Base-by-base conservation (phyloP, 495 filamentous ascomycete species). In the Penicillium verhagenii region DNA sequence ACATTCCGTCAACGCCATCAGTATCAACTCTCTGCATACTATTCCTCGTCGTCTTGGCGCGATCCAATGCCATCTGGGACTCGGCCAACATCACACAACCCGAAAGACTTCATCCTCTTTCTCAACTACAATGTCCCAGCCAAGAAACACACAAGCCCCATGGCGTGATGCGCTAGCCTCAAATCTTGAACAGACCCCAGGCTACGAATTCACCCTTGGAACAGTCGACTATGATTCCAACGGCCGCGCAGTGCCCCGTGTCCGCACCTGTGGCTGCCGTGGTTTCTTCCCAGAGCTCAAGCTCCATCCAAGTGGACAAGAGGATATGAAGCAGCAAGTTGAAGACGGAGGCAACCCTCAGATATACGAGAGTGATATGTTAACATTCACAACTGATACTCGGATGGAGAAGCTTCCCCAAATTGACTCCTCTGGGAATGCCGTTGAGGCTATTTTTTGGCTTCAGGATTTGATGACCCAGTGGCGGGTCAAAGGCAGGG, bases 361-460 rank as follows among this genome's bases (percentile, higher is more conserved):
- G 9, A 60, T 84, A 0, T 96, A 78, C 65, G 85, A 88, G 46
- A 89, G 82, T 49, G 91, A 97, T 58, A 70, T 90, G 53, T 77
- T 86, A 4, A 84, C 88, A 1, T 86, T 97, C 55, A 97, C 93
- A 0, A 96, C 92, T 0, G 94, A 98, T 67, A 79, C 81, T 9
- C 79, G 94, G 10, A 96, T 91, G 90, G 79, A 85, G 28, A 98
- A 98, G 75, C 74, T 86, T 2, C 69, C 69, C 3, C 86, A 97
- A 66, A 59, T 97, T 0, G 53, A 59, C 13, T 49, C 33, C 8
- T 68, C 67, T 6, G 89, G 87, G 0, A 85, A 82, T 20, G 77
- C 78, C 0, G 82, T 92, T 13, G 94, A 98, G 69, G 90, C 84
- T 10, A 79, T 91, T 11, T 97, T 89, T 68, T 98, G 93, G 93